Evolutionary conservation across 2,329 filamentous ascomycete species (phyloP).

Genomic region (Colletotrichum viniferum): DNA sequence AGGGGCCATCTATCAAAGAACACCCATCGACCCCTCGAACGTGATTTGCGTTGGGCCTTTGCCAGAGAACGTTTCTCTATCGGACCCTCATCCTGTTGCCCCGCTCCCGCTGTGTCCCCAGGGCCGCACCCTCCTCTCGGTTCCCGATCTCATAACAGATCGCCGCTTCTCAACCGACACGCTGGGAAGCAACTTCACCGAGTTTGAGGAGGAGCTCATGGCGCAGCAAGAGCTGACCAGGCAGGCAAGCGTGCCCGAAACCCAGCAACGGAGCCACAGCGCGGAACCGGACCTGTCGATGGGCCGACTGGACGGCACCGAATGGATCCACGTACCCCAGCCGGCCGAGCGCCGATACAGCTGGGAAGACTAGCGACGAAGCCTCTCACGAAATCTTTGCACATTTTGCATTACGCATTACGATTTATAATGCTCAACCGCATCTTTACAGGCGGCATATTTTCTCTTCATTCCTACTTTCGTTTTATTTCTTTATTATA

Average conservation of each 20-base stretch:
- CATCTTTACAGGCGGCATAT: background rate
- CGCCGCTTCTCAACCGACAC: constrained; percentile 41
- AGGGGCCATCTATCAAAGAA: constrained; percentile 46
- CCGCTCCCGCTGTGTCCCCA: constrained; percentile 25
- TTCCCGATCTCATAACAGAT: background rate
- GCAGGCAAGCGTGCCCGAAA: constrained; percentile 24
- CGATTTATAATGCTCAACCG: background rate
- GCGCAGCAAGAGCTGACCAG: constrained; percentile 30
- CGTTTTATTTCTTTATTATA: background rate
- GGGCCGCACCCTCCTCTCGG: constrained; percentile 24
- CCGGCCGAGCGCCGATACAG: constrained; percentile 54
- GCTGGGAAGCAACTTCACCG: constrained; percentile 61
- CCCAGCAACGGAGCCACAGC: constrained; percentile 20
- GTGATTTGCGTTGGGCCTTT: constrained; percentile 61
- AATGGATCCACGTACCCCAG: constrained; percentile 57
- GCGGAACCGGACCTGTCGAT: constrained; percentile 23
- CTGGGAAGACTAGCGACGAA: constrained; percentile 47
- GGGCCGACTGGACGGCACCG: constrained; percentile 49
- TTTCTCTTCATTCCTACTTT: background rate
- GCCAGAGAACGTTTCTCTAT: constrained; percentile 51
- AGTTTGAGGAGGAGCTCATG: constrained; percentile 52
- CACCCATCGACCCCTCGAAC: constrained; percentile 55
- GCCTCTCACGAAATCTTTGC: background rate
- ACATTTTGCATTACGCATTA: background rate
- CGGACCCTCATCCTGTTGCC: constrained; percentile 31